Conservation (phyloP, 768 basidiomycete genomes). For the Naematelia aurantialba region DNA sequence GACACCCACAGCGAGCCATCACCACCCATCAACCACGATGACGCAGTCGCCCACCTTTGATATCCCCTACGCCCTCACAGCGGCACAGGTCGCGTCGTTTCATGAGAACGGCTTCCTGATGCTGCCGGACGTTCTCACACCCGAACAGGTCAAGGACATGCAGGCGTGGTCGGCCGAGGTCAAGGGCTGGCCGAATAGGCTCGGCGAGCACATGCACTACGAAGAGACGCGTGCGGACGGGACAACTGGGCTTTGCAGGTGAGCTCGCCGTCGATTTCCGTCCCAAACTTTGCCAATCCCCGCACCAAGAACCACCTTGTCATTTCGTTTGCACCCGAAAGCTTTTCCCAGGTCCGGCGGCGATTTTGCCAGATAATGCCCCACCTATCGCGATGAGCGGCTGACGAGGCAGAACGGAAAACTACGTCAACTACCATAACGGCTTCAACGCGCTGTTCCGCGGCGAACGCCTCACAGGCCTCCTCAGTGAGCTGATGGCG, state of each 20-base stretch:
- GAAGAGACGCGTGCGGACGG: conserved; percentile 9
- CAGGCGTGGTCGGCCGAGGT: conserved; percentile 11
- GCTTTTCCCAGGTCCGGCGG: no score
- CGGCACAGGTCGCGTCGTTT: conserved; percentile 5
- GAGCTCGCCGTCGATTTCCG: background rate
- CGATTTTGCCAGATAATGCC: no score
- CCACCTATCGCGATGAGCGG: no score
- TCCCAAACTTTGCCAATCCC: no score
- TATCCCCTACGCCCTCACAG: conserved; percentile 7
- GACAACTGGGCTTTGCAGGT: conserved; percentile 8
- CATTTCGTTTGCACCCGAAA: no score
- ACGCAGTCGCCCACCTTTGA: background rate
- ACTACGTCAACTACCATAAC: conserved; percentile 16
- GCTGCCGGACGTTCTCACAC: conserved; percentile 1
- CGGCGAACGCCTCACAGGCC: conserved; percentile 6
- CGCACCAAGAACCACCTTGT: no score
- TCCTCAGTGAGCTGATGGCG: conserved; percentile 10
- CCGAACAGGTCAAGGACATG: background rate
- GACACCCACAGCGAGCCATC: background rate
- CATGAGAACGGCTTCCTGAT: conserved; percentile 9
- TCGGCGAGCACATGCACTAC: conserved; percentile 14
- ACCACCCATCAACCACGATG: background rate
- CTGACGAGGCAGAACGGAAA: background rate
- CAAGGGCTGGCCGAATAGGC: conserved; percentile 11
- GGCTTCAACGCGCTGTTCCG: conserved; percentile 11